Evolutionary conservation across 176 grass and related monocot species (phyloP), one percentile per base, ranked within the genome.

Genomic region (Neostapfia colusana): DNA sequence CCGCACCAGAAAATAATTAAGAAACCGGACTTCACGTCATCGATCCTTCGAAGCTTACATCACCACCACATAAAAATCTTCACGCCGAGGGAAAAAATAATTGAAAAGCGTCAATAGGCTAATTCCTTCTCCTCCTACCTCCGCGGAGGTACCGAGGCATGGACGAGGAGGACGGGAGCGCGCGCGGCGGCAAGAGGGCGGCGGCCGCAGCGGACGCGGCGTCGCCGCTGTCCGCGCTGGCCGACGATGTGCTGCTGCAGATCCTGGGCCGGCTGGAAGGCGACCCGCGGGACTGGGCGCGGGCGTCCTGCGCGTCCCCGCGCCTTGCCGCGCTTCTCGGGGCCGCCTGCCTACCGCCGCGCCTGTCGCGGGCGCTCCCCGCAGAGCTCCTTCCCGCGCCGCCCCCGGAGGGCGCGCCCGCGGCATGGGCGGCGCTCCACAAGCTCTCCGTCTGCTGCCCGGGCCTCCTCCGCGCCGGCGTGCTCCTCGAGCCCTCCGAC

Each of bases 401-500:
- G 49, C 1, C 66, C 15, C 14, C 42, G 14, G 43, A 63, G 54
- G 58, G 69, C 10, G 20, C 66, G 5, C 85, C 70, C 9, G 31
- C 65, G 9, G 82, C 77, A 0, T 89, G 85, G 87, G 65, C 89
- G 0, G 81, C 79, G 20, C 91, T 98, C 20, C 91, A 98, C 60
- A 98, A 93, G 82, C 92, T 98, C 79, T 89, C 89, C n/a, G 87
- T 94, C 23, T 98, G 95, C 72, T 98, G 95, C 73, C 91, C 95
- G 2, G 95, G 95, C n/a, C 89, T 98, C 76, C 74, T 58, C 17
- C 82, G 81, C 72, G 84, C 91, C 12, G 91, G 95, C 16, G 66
- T 98, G 31, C 89, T 98, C 69, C 89, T 94, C 35, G 79, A 98
- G 44, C 81, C 88, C 59, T 78, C 77, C 73, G 80, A 92, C 43